Conservation (phyloP, 495 filamentous ascomycete genomes). For the Penicillium robsamsonii region DNA sequence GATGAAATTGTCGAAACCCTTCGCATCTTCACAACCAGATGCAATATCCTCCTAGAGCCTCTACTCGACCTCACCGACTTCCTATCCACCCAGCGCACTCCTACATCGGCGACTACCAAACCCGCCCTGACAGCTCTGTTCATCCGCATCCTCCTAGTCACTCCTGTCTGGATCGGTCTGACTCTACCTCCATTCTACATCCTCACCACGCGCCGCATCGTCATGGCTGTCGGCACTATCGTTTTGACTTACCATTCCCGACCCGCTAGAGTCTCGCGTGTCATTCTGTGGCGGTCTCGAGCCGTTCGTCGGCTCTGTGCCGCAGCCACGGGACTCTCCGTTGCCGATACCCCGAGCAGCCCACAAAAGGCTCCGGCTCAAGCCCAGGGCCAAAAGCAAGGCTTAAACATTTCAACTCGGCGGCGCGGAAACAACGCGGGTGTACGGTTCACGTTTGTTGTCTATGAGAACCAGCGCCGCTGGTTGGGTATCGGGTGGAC, state of each 20-base stretch:
- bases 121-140: conserved; percentile 91
- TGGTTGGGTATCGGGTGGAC: conserved; percentile 98
- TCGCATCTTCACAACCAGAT: conserved; percentile 80
- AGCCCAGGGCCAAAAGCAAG: conserved; percentile 42
- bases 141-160: conserved; percentile 81
- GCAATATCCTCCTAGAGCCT: conserved; percentile 89
- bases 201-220: conserved; percentile 81
- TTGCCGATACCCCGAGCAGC: conserved; percentile 46
- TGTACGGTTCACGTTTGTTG: conserved; percentile 90
- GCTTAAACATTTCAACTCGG: conserved; percentile 49
- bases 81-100: conserved; percentile 84
- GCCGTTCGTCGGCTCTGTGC: conserved; percentile 63
- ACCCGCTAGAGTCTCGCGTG: conserved; percentile 78
- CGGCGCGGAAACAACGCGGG: conserved; percentile 61
- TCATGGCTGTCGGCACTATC: conserved; percentile 76
- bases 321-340: conserved; percentile 74
- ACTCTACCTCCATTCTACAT: conserved; percentile 79
- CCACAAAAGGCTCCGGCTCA: conserved; percentile 35
- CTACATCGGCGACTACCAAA: conserved; percentile 86
- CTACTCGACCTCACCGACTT: conserved; percentile 87
- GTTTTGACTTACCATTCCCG: conserved; percentile 87
- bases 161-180: conserved; percentile 80
- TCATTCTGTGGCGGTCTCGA: conserved; percentile 86
- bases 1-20: conserved; percentile 96
- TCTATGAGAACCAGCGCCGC: conserved; percentile 94